Evolutionary conservation across 2,329 filamentous ascomycete genomes (phyloP).

Genomic region (Bertia moriformis): DNA sequence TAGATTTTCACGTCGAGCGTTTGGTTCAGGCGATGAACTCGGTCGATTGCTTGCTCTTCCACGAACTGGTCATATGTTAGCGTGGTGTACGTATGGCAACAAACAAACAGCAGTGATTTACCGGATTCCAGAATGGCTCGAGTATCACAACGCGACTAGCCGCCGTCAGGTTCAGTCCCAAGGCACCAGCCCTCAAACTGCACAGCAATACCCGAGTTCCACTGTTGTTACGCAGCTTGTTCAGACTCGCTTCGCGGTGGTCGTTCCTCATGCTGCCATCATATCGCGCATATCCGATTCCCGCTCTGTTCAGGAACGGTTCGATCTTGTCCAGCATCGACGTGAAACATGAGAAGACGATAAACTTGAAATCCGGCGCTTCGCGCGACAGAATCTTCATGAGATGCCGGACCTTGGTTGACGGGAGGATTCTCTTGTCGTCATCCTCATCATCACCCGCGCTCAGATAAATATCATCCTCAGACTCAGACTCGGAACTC

Average conservation of each 20-base stretch:
- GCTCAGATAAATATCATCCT: conserved; percentile 6
- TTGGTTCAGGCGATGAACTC: conserved; percentile 53
- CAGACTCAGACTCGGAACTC: conserved; percentile 10
- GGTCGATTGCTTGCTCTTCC: conserved; percentile 58
- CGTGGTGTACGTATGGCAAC: background rate
- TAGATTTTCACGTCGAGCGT: conserved; percentile 52
- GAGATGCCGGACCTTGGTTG: conserved; percentile 83
- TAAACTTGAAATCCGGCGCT: conserved; percentile 76
- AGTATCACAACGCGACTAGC: conserved; percentile 87
- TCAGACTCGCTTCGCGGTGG: conserved; percentile 71
- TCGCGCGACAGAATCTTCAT: conserved; percentile 70
- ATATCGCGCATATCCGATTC: conserved; percentile 73
- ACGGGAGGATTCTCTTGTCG: conserved; percentile 43
- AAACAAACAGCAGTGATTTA: conserved; percentile 22
- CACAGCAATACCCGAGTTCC: conserved; percentile 74
- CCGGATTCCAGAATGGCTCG: conserved; percentile 96
- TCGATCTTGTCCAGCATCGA: conserved; percentile 95
- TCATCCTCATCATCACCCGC: conserved; percentile 22
- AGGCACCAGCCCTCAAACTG: conserved; percentile 80
- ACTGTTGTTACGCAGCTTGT: conserved; percentile 60
- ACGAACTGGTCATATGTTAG: conserved; percentile 30
- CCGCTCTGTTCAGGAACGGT: conserved; percentile 65
- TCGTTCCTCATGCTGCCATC: conserved; percentile 94
- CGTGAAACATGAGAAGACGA: conserved; percentile 96
- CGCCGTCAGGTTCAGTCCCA: conserved; percentile 87